Evolutionary conservation across 164 flowering plant genomes (phyloP), one percentile per base, ranked within the genome.

Genomic region (Piper betle): DNA sequence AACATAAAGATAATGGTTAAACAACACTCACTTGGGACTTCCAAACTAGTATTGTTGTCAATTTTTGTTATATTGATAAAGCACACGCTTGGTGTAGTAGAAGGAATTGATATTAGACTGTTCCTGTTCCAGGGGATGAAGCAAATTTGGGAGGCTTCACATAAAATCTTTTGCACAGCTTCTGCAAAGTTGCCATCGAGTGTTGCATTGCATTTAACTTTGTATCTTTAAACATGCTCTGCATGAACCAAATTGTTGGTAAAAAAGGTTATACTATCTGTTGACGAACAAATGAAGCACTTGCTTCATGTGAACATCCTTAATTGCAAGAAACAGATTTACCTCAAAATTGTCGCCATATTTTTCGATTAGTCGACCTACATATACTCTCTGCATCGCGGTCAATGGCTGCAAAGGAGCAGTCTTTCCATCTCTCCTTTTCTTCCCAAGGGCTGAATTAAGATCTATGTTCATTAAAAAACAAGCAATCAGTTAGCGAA

Each of bases 271-370:
- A 3, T n/a, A 5, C 6, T 2, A 50, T 15, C 41, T 48, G 53
- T 9, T 9, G 53, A 9, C 33, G 52, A 52, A 50, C 5, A 15
- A 5, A 2, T 25, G 62, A n/a, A 50, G 10, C 37, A 5, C 5
- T 50, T 52, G 6, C 18, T 42, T 3, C 48, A 2, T 5, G 10
- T 3, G n/a, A 37, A 5, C 17, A 37, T 10, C 16, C 13, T 15
- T 5, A 3, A 38, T 3, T 42, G 39, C 6, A 4, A 16, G 13
- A 10, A 17, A 1, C 46, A 15, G 13, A 15, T 39, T 10, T 72
- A 87, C 98, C 92, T 90, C 75, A 67, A 83, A 87, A 64, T 84
- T 79, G 72, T 90, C 90, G 60, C 92, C 96, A 68, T 93, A 75
- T 69, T 86, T 82, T 72, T 86, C 86, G 53, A 90, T 64, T 18